phyloP scores from a whole-genome alignment of 2,329 filamentous ascomycete genomes.

The Fusarium phyllophilum region DNA sequence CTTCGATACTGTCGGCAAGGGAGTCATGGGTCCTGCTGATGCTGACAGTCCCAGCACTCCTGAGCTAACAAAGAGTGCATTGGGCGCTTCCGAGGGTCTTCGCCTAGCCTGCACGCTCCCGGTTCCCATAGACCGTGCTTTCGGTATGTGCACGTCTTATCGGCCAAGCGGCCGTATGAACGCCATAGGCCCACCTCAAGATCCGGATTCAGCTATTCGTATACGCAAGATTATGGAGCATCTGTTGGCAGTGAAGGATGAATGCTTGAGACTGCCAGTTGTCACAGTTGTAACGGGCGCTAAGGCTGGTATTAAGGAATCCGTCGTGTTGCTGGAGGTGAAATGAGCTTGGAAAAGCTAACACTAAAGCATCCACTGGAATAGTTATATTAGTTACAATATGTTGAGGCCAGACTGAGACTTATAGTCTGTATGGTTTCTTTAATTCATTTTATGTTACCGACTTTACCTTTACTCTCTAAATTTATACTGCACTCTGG shows the following conservation, averaged over 20 bases:
- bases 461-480: neutral
- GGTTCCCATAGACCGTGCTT: neutral
- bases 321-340: neutral
- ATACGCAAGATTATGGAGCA: neutral
- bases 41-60: neutral
- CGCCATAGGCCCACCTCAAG: neutral
- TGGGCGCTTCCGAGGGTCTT: neutral
- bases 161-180: neutral
- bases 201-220: neutral
- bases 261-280: neutral
- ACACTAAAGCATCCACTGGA: neutral
- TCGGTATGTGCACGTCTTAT: neutral
- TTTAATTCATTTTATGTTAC: neutral
- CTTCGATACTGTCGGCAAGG: neutral
- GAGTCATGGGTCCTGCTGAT: too few species aligned
- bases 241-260: fast-evolving
- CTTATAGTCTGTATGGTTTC: neutral
- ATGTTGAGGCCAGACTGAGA: neutral
- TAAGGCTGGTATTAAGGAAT: neutral
- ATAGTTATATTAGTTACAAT: neutral
- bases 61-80: neutral
- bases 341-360: neutral
- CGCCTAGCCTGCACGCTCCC: neutral
- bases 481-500: fast-evolving
- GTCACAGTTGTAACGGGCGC: neutral